phyloP scores from a whole-genome alignment of 441 rosid genomes.

The Pelargonium cotyledonis region DNA sequence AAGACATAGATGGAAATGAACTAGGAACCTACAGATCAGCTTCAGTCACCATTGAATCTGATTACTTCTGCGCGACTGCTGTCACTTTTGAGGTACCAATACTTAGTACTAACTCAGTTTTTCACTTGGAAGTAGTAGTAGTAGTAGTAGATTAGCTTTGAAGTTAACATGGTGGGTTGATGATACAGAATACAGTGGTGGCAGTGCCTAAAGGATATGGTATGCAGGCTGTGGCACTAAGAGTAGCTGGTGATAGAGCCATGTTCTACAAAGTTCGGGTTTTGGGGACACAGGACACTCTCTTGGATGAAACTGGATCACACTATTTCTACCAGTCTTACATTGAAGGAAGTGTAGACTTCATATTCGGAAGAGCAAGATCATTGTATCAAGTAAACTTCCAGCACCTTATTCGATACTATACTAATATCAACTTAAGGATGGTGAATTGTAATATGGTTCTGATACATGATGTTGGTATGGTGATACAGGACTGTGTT shows the following conservation, averaged over 20 bases:
- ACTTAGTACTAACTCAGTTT: background rate
- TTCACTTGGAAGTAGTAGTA: background rate
- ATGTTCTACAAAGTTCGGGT: slow-evolving; percentile 63
- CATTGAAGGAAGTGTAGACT: slow-evolving; percentile 74
- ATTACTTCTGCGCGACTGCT: slow-evolving; percentile 74
- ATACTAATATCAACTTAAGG: background rate
- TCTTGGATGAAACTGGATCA: slow-evolving; percentile 68
- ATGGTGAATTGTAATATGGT: background rate
- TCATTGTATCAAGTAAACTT: slow-evolving; percentile 64
- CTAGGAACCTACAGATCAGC: slow-evolving; percentile 79
- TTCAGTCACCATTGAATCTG: slow-evolving; percentile 57
- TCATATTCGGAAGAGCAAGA: slow-evolving; percentile 73
- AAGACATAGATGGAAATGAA: slow-evolving; percentile 33
- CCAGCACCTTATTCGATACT: background rate
- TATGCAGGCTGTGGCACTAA: slow-evolving; percentile 84
- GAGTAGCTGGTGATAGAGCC: slow-evolving; percentile 64
- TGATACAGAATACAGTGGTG: slow-evolving; percentile 67
- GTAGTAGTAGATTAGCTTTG: background rate
- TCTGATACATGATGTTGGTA: background rate
- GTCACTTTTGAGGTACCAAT: slow-evolving; percentile 67
- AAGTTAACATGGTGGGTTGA: background rate
- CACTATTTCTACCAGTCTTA: slow-evolving; percentile 65
- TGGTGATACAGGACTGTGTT: slow-evolving; percentile 47
- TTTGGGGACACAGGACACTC: slow-evolving; percentile 87
- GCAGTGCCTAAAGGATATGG: slow-evolving; percentile 61